These are phyloP conservation scores for Globisporangium perplexum DNA, from an alignment of 352 stramenopile species.

Conservation along the genomic window DNA sequence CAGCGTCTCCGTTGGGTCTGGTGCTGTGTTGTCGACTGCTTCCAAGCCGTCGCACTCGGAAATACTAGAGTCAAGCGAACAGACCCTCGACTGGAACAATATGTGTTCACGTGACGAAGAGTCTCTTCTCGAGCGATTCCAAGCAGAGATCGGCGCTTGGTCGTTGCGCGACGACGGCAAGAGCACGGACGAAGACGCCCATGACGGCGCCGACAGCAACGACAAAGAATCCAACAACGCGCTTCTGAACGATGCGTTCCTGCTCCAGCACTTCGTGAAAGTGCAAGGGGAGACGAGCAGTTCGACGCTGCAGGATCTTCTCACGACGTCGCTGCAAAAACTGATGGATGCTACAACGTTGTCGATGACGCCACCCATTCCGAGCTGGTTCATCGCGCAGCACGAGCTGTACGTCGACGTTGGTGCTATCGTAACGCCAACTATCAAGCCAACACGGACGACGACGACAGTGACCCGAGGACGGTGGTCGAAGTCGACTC, in stretches of 20 bases:
- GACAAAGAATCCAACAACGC: no score
- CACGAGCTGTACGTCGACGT: constrained; percentile 74
- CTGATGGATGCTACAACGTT: not conserved
- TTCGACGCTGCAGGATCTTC: not conserved
- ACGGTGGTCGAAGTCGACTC: constrained; percentile 33
- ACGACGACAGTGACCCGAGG: constrained; percentile 2
- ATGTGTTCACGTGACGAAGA: not conserved
- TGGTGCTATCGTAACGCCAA: no score
- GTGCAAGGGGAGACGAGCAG: constrained; percentile 1
- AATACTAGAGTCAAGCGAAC: no score
- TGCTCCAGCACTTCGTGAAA: not conserved
- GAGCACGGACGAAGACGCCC: not conserved
- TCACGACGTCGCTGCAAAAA: not conserved
- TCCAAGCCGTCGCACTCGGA: no score
- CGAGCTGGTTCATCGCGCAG: constrained; percentile 67
- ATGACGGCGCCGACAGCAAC: no score
- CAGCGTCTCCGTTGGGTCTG: no score
- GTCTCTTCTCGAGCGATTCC: not conserved
- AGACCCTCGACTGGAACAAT: no score
- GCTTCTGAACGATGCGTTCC: not conserved
- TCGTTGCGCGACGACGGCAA: not conserved
- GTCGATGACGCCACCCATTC: no score
- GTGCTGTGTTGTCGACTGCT: no score
- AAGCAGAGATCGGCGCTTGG: not conserved
- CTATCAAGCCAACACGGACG: no score